Evolutionary conservation across 2,329 filamentous ascomycete species (phyloP).

Genomic region (Gaeumannomyces sp.): DNA sequence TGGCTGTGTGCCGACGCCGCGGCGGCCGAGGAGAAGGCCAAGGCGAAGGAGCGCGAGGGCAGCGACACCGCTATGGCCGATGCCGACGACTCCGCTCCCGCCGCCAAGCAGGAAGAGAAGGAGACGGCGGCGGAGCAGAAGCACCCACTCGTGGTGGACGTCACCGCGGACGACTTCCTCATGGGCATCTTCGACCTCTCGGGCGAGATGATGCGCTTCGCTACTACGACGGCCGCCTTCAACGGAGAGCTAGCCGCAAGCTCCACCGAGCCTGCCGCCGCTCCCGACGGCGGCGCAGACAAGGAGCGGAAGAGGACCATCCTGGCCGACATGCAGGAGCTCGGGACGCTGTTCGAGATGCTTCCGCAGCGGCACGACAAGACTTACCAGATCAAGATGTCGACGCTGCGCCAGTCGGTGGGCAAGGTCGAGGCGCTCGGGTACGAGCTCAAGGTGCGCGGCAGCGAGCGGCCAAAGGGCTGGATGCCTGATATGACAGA

Average conservation of each 20-base stretch:
- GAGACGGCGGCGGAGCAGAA: slow-evolving; percentile 14
- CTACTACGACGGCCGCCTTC: slow-evolving; percentile 79
- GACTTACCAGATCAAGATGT: slow-evolving; percentile 70
- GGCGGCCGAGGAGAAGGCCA: slow-evolving; percentile 6
- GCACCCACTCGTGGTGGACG: slow-evolving; percentile 40
- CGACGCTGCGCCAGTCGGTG: slow-evolving; percentile 80
- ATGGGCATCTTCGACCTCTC: slow-evolving; percentile 90
- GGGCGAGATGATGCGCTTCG: slow-evolving; percentile 95
- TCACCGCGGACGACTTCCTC: slow-evolving; percentile 80
- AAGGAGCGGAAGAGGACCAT: slow-evolving; percentile 47
- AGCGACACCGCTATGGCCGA: slow-evolving; percentile 18
- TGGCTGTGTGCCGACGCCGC: slow-evolving; percentile 20
- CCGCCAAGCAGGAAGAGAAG: neutral
- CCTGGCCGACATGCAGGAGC: slow-evolving; percentile 70
- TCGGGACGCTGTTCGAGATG: slow-evolving; percentile 71
- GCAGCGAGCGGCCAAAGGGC: slow-evolving; percentile 80
- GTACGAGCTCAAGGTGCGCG: slow-evolving; percentile 82
- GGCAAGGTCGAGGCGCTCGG: slow-evolving; percentile 88
- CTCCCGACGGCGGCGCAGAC: slow-evolving; percentile 18
- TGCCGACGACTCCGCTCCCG: slow-evolving; percentile 7
- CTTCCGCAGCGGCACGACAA: slow-evolving; percentile 53
- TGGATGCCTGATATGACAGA: slow-evolving; percentile 69
- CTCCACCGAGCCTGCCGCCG: slow-evolving; percentile 14
- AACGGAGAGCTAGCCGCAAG: slow-evolving; percentile 47
- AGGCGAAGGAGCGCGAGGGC: slow-evolving; percentile 16